A percentile compares a stretch with the other conserved stretches of the same genome.
Evolutionary conservation across 2,329 filamentous ascomycete species (phyloP).

Genomic region (Neofusicoccum umdonicola): DNA sequence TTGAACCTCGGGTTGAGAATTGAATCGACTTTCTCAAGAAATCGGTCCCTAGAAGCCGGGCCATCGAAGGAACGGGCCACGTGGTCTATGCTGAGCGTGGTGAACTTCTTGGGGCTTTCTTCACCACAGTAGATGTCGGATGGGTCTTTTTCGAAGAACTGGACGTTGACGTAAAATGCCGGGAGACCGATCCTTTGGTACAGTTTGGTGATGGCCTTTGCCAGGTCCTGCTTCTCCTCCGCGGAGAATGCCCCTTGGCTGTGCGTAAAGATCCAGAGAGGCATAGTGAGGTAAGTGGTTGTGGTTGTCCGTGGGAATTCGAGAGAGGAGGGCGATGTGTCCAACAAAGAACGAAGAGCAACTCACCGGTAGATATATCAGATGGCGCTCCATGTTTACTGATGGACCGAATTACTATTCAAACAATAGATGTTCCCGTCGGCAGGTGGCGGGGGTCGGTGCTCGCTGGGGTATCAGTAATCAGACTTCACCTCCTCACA

Average conservation of each 20-base stretch:
- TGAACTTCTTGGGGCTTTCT: conserved; percentile 8
- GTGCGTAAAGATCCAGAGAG: conserved; percentile 43
- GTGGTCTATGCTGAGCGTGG: neutral
- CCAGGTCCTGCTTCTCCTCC: conserved; percentile 30
- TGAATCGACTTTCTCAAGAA: conserved; percentile 28
- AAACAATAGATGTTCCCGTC: neutral
- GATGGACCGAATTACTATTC: neutral
- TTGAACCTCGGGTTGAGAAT: conserved; percentile 35
- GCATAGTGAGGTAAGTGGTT: conserved; percentile 30
- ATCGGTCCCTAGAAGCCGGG: conserved; percentile 17
- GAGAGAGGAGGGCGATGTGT: neutral
- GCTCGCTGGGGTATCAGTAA: neutral
- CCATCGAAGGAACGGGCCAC: neutral
- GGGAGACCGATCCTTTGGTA: conserved; percentile 39
- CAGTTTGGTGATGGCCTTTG: conserved; percentile 38
- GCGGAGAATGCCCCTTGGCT: conserved; percentile 33
- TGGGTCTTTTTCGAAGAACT: conserved; percentile 33
- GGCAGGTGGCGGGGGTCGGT: neutral
- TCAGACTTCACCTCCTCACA: too few relatives aligned
- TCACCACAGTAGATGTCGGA: conserved; percentile 31
- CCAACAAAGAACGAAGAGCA: too few relatives aligned
- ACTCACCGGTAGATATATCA: too few relatives aligned
- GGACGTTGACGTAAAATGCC: conserved; percentile 42
- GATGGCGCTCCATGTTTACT: neutral
- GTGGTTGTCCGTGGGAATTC: neutral